Evolutionary conservation across 2,329 filamentous ascomycete species (phyloP), one percentile per base, ranked within the genome.

Genomic region (Phoma herbarum): DNA sequence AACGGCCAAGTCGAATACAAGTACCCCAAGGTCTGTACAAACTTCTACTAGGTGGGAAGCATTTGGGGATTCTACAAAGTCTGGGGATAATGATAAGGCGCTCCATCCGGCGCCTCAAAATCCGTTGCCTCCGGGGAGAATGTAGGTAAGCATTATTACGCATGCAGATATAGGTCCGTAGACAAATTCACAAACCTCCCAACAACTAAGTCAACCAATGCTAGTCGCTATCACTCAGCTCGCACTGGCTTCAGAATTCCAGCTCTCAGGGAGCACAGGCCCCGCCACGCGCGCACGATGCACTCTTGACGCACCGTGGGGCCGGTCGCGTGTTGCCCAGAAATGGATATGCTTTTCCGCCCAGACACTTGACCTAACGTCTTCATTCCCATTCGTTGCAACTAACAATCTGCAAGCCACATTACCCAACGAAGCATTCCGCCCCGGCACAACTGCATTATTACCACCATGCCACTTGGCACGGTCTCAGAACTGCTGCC

Each of bases 1-100:
- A 56, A 66, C 20, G 68, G 66, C 1, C 37, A 58, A 42, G 68
- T 70, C 0, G 53, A 70, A 28, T 70, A 68, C 54, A 64, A 68
- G 48, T 70, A 64, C 20, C 65, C 52, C 29, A 48, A 55, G 31
- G 51, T 62, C 12, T 70, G 68, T 43, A 69, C 68, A 54, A 45
- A 59, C 26, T 50, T 52, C 33, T 54, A 33, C 39, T 59, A 59
- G 56, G 41, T 25, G 44, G n/a, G 50, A 16, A 25, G 20, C 1
- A 25, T 39, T 41, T 49, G 23, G 28, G 18, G 22, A 18, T 33
- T 42, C n/a, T 12, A 12, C 20, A 22, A 33, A 12, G 12, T 48
- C 44, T 39, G 44, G n/a, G 16, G 29, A 23, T 25, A 25, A 20
- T 16, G 23, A n/a, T 39, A 39, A 56, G 52, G 29, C 52, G 26